Conservation (phyloP, 129 eudicot species). For the Lactuca saligna region DNA sequence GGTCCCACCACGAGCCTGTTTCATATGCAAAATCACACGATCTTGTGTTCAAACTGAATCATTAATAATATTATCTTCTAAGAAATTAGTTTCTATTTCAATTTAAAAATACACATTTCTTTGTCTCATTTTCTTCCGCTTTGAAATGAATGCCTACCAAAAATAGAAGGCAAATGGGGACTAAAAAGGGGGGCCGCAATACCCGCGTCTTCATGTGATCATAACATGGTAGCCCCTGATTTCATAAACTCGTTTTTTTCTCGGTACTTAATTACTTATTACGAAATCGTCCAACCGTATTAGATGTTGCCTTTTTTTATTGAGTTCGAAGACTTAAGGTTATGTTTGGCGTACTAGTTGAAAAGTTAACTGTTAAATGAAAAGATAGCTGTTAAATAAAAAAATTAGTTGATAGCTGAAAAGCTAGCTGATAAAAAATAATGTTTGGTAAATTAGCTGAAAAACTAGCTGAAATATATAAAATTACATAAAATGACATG, state of each 20-base stretch:
- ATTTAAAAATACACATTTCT: slow-evolving; percentile 23
- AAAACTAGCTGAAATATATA: no score
- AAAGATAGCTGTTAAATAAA: no score
- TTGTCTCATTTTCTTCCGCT: slow-evolving; percentile 28
- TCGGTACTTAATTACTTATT: not conserved
- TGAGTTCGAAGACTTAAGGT: no score
- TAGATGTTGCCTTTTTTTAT: no score
- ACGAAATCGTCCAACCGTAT: no score
- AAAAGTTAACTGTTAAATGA: no score
- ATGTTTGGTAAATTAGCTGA: no score
- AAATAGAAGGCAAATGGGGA: slow-evolving; percentile 25
- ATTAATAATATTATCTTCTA: slow-evolving; percentile 17
- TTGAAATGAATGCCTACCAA: slow-evolving; percentile 32
- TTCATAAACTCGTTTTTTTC: slow-evolving; percentile 23
- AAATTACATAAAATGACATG: no score
- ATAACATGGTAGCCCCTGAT: slow-evolving; percentile 48
- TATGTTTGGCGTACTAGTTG: no score
- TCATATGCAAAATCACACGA: not conserved
- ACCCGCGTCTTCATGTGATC: slow-evolving; percentile 42
- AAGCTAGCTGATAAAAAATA: no score
- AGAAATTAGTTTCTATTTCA: not conserved
- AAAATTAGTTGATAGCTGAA: no score
- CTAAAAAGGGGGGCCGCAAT: slow-evolving; percentile 34
- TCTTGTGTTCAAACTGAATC: slow-evolving; percentile 1
- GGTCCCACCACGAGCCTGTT: slow-evolving; percentile 8